Base-by-base conservation (phyloP, 352 stramenopile species). In the Phytophthora rubi region DNA sequence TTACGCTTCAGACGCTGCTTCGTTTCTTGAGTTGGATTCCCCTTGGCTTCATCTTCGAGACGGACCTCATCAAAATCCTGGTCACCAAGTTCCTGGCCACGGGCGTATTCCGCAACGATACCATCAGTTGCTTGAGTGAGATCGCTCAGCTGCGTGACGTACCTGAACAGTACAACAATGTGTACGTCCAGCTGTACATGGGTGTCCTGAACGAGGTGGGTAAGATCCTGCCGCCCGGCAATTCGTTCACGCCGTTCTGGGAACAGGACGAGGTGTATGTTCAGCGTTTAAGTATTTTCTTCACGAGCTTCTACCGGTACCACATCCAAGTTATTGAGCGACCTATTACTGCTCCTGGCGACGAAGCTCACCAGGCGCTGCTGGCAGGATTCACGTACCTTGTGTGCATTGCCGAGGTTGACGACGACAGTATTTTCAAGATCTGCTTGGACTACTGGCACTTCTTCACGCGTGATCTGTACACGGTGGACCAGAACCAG, bases 391-490 rank as follows among this genome's bases (percentile, higher is more conserved):
- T 98, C 18, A 93, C 93, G 57, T 97, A 98, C 73, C 90, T 97
- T 6, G 94, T 98, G 37, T 80, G 81, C 57, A 97, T 98, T 59
- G 87, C 89, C 4, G 92, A 98, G 68, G 92, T 98, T 4, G 88
- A 98, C 37, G 95, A 98, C 59, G 93, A 98, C 59, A 90, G 97
- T 56, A 95, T 98, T 67, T 99, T 99, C 88, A 98, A 99, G 76
- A 99, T 99, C 76, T 99, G 97, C 74, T 77, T 99, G 16, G 97
- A 99, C 60, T 99, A 98, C 70, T 99, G 98, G 90, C 93, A 99
- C 68, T 96, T 94, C 67, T 96, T 99, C 54, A 93, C 97, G 16
- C 92, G 98, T 55, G 96, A 99, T 62, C 76, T 99, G 61, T 99
- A 99, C 80, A 93, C 97, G 47, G 79, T 88, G 1, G 93, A 98